Evolutionary conservation across 2,329 filamentous ascomycete species (phyloP).

Genomic region (Neonectria neomacrospora): DNA sequence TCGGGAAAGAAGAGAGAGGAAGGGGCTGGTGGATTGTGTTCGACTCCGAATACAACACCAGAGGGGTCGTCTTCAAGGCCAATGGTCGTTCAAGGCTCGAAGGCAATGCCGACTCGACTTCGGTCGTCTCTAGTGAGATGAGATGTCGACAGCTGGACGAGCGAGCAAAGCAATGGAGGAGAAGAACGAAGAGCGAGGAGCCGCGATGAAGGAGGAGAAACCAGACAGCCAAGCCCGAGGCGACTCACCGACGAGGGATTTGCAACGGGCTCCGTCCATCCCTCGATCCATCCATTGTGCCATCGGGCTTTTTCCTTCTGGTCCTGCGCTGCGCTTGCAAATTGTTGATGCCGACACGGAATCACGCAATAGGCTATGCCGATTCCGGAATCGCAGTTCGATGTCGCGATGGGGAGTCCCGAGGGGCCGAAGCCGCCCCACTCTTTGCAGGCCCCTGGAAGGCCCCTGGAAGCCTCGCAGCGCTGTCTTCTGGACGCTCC

Average conservation of each 20-base stretch:
- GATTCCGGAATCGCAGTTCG: conserved; percentile 45
- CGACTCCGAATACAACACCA: conserved; percentile 23
- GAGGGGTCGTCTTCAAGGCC: conserved; percentile 11
- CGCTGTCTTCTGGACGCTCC: conserved; percentile 21
- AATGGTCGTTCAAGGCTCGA: conserved; percentile 1
- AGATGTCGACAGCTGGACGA: conserved; percentile 28
- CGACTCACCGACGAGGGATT: conserved; percentile 41
- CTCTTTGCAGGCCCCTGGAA: not conserved
- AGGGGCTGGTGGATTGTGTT: conserved; percentile 18
- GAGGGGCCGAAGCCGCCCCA: conserved; percentile 32
- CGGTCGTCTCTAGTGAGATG: conserved; percentile 39
- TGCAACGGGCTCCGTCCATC: conserved; percentile 34
- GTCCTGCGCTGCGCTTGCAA: conserved; percentile 41
- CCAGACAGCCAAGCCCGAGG: conserved; percentile 33
- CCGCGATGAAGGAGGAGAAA: conserved; percentile 19
- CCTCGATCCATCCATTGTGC: conserved; percentile 23
- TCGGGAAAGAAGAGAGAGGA: conserved; percentile 3
- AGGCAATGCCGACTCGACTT: conserved; percentile 24
- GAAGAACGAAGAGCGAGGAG: conserved; percentile 20
- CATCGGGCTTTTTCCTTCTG: conserved; percentile 28
- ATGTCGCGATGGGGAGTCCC: conserved; percentile 44
- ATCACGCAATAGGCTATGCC: conserved; percentile 55
- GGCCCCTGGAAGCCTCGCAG: no score
- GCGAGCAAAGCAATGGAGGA: conserved; percentile 19
- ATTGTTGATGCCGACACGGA: conserved; percentile 52